These are phyloP conservation scores for Clonostachys solani DNA, from an alignment of 2,329 filamentous ascomycete species.

Conservation along the genomic window DNA sequence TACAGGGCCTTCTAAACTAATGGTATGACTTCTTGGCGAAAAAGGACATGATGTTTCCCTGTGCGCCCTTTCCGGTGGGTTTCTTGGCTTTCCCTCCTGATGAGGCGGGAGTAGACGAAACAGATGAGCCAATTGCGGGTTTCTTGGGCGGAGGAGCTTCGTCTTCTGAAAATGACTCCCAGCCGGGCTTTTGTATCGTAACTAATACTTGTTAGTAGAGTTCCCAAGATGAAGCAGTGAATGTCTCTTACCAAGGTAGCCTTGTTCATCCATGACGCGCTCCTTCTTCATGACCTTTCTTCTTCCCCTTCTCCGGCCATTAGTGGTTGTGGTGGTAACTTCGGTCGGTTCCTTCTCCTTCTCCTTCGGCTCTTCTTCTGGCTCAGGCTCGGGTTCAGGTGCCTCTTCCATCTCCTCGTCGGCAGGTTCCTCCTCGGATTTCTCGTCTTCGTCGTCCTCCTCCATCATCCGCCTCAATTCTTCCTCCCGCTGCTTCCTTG, in stretches of 20 bases:
- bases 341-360: slow-evolving; percentile 41
- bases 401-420: slow-evolving; percentile 31
- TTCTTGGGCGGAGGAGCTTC: slow-evolving; percentile 60
- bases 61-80: slow-evolving; percentile 50
- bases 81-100: slow-evolving; percentile 52
- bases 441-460: slow-evolving; percentile 53
- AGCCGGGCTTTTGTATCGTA: slow-evolving; percentile 76
- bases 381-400: slow-evolving; percentile 22
- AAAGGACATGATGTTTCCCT: slow-evolving; percentile 89
- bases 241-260: slow-evolving; percentile 69
- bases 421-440: slow-evolving; percentile 42
- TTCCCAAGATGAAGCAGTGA: not conserved
- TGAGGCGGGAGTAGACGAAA: slow-evolving; percentile 36
- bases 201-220: slow-evolving; percentile 43
- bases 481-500: slow-evolving; percentile 30
- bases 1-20: not conserved
- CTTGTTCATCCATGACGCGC: slow-evolving; percentile 81
- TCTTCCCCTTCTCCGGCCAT: slow-evolving; percentile 69
- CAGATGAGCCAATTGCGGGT: slow-evolving; percentile 38
- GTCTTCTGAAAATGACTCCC: slow-evolving; percentile 94
- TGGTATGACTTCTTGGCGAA: slow-evolving; percentile 69
- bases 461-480: slow-evolving; percentile 43
- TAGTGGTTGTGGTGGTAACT: slow-evolving; percentile 44
- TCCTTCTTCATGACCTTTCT: slow-evolving; percentile 84
- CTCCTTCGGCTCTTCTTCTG: slow-evolving; percentile 22